Percentiles rank a stretch among this genome's conserved stretches.
phyloP scores from a whole-genome alignment of 306 rosid genomes.

The Cucurbita maxima region DNA sequence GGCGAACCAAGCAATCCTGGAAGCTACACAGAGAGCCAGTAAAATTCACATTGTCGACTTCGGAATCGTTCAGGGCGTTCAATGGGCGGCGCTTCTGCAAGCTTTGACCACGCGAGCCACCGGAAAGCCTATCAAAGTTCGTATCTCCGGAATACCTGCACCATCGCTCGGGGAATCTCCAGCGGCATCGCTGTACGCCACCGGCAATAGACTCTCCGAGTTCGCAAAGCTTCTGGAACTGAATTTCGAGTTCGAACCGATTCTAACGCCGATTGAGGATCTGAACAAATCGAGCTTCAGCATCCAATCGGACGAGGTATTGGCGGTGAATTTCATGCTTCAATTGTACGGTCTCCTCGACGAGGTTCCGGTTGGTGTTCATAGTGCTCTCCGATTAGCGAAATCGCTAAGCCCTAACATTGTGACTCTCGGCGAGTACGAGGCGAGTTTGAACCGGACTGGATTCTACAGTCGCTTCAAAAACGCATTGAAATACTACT shows the following conservation, averaged over 20 bases:
- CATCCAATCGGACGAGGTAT: slow-evolving; percentile 40
- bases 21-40: slow-evolving; percentile 45
- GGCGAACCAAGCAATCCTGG: slow-evolving; percentile 88
- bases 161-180: slow-evolving; percentile 51
- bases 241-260: slow-evolving; percentile 58
- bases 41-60: slow-evolving; percentile 80
- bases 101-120: slow-evolving; percentile 78
- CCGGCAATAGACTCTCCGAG: slow-evolving; percentile 62
- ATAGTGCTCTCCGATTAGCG: slow-evolving; percentile 47
- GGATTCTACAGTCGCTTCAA: slow-evolving; percentile 44
- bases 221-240: slow-evolving; percentile 63
- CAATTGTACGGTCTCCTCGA: slow-evolving; percentile 69
- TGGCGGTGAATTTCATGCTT: slow-evolving; percentile 91
- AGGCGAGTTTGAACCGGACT: slow-evolving; percentile 48
- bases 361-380: slow-evolving; percentile 35
- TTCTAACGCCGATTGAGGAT: slow-evolving; percentile 52
- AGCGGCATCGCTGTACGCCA: slow-evolving; percentile 44
- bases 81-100: slow-evolving; percentile 89
- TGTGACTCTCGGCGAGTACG: slow-evolving; percentile 81
- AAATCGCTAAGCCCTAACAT: slow-evolving; percentile 61
- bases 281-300: slow-evolving; percentile 44
- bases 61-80: slow-evolving; percentile 83
- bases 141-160: slow-evolving; percentile 88
- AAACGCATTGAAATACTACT: slow-evolving; percentile 56
- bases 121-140: slow-evolving; percentile 54